phyloP scores from a whole-genome alignment of 495 filamentous ascomycete genomes.

The Tuber aestivum region DNA sequence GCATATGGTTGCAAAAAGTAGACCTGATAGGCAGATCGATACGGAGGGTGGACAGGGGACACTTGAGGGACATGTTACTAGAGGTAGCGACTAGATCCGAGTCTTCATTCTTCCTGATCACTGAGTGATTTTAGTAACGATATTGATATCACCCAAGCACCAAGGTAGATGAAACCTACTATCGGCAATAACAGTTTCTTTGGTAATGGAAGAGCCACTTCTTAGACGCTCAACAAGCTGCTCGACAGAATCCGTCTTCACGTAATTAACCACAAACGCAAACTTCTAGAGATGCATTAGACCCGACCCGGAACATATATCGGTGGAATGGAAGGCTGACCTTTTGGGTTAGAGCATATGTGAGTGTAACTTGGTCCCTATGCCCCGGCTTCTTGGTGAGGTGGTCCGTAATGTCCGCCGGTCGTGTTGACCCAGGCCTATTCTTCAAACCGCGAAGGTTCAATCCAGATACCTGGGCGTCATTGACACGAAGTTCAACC shows the following conservation, averaged over 20 bases:
- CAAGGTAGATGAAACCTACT: slow-evolving; percentile 53
- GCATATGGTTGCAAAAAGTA: slow-evolving; percentile 74
- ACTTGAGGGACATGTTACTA: slow-evolving; percentile 81
- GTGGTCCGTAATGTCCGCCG: slow-evolving; percentile 77
- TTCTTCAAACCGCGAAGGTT: slow-evolving; percentile 92
- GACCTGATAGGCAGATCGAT: slow-evolving; percentile 76
- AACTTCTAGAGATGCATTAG: slow-evolving; percentile 57
- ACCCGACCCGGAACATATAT: slow-evolving; percentile 6
- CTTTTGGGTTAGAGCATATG: slow-evolving; percentile 87
- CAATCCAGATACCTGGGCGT: slow-evolving; percentile 63
- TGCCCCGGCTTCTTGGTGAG: slow-evolving; percentile 62
- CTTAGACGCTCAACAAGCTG: slow-evolving; percentile 65
- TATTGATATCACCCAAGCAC: neutral
- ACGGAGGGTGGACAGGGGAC: slow-evolving; percentile 77
- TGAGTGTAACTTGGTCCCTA: slow-evolving; percentile 71
- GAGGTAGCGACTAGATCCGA: slow-evolving; percentile 82
- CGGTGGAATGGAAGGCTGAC: slow-evolving; percentile 45
- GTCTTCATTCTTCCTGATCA: slow-evolving; percentile 75
- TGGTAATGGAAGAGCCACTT: slow-evolving; percentile 63
- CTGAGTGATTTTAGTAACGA: slow-evolving; percentile 47
- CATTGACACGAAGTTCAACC: slow-evolving; percentile 84
- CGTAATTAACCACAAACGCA: slow-evolving; percentile 66
- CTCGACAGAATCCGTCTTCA: slow-evolving; percentile 63
- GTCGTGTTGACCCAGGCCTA: slow-evolving; percentile 85
- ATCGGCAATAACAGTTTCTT: slow-evolving; percentile 72